Conservation (phyloP, 2,329 filamentous ascomycete species). For the Reticulascus tulasneorum region DNA sequence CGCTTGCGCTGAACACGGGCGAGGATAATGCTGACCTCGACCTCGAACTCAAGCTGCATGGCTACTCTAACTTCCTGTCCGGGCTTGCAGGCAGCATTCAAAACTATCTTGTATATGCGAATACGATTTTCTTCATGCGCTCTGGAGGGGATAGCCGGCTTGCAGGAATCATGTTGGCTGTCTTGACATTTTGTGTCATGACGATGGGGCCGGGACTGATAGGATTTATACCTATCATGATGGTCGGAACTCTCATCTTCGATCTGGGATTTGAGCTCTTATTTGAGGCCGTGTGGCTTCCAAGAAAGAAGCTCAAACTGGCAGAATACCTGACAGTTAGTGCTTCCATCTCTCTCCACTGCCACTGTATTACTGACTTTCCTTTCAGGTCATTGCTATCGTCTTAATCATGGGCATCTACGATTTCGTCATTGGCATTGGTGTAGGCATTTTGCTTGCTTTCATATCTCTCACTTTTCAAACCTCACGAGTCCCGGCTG, state of each 20-base stretch:
- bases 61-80: constrained; percentile 87
- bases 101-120: constrained; percentile 97
- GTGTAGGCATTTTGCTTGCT: constrained; percentile 85
- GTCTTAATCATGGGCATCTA: constrained; percentile 94
- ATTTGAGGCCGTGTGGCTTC: constrained; percentile 81
- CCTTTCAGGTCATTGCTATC: constrained; percentile 67
- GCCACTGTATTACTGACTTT: constrained; percentile 17
- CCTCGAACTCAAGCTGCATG: constrained; percentile 86
- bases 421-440: constrained; percentile 93
- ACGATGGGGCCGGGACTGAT: constrained; percentile 82
- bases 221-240: constrained; percentile 93
- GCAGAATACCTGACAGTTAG: constrained; percentile 83
- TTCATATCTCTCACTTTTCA: constrained; percentile 90
- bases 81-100: constrained; percentile 84
- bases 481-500: constrained; percentile 82
- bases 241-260: constrained; percentile 93
- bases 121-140: constrained; percentile 93
- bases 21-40: constrained; percentile 92
- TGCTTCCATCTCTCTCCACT: constrained; percentile 2
- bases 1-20: constrained; percentile 81
- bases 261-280: constrained; percentile 90
- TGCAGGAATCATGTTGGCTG: constrained; percentile 80
- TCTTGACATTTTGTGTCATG: constrained; percentile 76
- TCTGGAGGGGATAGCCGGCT: constrained; percentile 85
- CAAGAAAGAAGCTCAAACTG: constrained; percentile 79